phyloP scores from a whole-genome alignment of 495 filamentous ascomycete species.

The Aspergillus incahuasiensis region DNA sequence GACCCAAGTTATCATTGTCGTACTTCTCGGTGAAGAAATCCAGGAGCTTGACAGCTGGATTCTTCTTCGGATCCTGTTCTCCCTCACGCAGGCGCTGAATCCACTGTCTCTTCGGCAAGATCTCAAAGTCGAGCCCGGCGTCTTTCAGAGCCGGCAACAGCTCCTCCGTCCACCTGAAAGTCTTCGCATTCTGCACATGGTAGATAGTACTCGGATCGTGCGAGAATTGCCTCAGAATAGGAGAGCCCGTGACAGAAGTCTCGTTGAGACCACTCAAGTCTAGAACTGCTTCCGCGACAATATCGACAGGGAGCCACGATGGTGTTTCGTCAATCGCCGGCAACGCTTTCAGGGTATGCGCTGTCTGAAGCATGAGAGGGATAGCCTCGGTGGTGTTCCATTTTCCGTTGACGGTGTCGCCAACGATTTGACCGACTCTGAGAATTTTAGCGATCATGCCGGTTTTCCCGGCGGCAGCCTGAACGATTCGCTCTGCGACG shows the following conservation, averaged over 20 bases:
- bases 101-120: slow-evolving; percentile 45
- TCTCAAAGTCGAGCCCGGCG: slow-evolving; percentile 41
- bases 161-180: slow-evolving; percentile 50
- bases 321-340: slow-evolving; percentile 53
- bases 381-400: slow-evolving; percentile 65
- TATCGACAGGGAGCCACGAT: slow-evolving; percentile 44
- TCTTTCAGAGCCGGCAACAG: slow-evolving; percentile 47
- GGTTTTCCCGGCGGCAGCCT: slow-evolving; percentile 35
- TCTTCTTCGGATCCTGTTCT: slow-evolving; percentile 31
- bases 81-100: slow-evolving; percentile 38
- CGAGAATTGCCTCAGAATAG: neutral
- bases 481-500: slow-evolving; percentile 54
- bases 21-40: slow-evolving; percentile 46
- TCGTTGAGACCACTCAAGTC: slow-evolving; percentile 21
- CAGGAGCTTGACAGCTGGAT: slow-evolving; percentile 57
- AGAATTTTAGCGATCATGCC: slow-evolving; percentile 37
- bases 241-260: neutral
- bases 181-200: slow-evolving; percentile 46
- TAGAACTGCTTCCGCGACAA: slow-evolving; percentile 27
- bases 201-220: slow-evolving; percentile 36
- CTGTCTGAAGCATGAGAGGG: slow-evolving; percentile 55
- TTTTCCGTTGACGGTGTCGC: slow-evolving; percentile 49
- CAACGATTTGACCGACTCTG: slow-evolving; percentile 61
- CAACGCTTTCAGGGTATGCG: slow-evolving; percentile 44
- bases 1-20: slow-evolving; percentile 15